Conservation (phyloP, 2,329 filamentous ascomycete species). For the Pleoardoris graminearum region DNA sequence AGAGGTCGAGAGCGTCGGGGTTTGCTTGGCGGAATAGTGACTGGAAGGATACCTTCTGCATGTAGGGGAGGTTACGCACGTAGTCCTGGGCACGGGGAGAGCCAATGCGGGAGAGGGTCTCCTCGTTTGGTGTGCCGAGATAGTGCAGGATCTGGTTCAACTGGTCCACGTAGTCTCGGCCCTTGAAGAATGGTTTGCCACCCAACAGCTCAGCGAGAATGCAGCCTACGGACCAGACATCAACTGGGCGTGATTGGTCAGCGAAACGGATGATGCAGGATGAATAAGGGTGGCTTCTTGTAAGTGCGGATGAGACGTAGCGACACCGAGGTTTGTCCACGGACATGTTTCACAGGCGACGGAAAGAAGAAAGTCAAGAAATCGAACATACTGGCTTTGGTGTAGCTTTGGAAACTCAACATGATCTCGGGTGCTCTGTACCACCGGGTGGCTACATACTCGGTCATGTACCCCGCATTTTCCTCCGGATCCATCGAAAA, state of each 20-base stretch:
- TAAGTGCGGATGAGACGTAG: conserved; percentile 6
- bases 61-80: conserved; percentile 91
- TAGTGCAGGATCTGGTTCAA: conserved; percentile 99
- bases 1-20: conserved; percentile 89
- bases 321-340: not conserved
- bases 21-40: conserved; percentile 92
- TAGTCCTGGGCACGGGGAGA: conserved; percentile 97
- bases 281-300: conserved; percentile 7
- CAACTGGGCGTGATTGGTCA: conserved; percentile 64
- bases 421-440: conserved; percentile 99
- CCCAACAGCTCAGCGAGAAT: conserved; percentile 95
- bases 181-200: conserved; percentile 98
- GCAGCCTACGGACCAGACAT: conserved; percentile 98
- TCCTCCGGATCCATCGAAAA: conserved; percentile 65
- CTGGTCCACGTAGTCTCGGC: conserved; percentile 98
- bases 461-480: conserved; percentile 99
- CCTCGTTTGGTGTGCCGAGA: conserved; percentile 93
- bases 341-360: not conserved
- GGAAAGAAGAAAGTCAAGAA: not conserved
- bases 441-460: conserved; percentile 98
- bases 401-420: conserved; percentile 99
- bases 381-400: conserved; percentile 94
- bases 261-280: conserved; percentile 13
- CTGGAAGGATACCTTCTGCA: conserved; percentile 91
- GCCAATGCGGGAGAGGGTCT: conserved; percentile 90